Conservation (phyloP, 305 asterid genomes). For the Petunia hybrid region DNA sequence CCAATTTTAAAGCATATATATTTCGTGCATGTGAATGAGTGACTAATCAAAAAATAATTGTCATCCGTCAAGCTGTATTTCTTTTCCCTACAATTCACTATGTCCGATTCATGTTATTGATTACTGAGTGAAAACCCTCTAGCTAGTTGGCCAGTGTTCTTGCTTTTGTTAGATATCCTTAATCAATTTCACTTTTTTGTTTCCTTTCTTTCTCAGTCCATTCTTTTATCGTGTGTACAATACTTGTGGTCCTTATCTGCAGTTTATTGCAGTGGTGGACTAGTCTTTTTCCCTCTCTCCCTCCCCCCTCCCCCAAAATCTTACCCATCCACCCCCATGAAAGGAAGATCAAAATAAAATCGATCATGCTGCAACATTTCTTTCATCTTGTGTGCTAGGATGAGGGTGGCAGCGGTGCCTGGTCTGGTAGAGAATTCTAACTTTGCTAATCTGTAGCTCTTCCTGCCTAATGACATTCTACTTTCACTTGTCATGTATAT, state of each 20-base stretch:
- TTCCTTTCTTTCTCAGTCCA: not conserved
- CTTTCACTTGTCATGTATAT: not conserved
- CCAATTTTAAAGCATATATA: not conserved
- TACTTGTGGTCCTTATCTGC: not conserved
- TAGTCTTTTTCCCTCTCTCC: not conserved
- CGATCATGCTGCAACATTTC: not conserved
- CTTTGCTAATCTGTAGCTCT: not conserved
- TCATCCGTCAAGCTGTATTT: constrained; percentile 2
- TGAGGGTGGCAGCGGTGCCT: not conserved
- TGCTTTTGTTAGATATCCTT: not conserved
- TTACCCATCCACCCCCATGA: not conserved
- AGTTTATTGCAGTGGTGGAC: not conserved
- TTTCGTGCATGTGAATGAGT: constrained; percentile 1
- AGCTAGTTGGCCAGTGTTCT: not conserved
- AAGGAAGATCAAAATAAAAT: not conserved
- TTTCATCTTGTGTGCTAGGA: constrained; percentile 15
- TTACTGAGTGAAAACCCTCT: not conserved
- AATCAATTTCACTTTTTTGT: not conserved
- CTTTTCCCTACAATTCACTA: not conserved
- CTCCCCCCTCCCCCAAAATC: not conserved
- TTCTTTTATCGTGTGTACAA: not conserved
- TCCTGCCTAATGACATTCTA: constrained; percentile 19
- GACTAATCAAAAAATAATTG: not conserved
- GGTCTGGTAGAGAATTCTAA: not conserved
- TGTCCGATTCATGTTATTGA: not conserved